Evolutionary conservation across 768 basidiomycete genomes (phyloP), one percentile per base, ranked within the genome.

Genomic region (Xerocomus brunneocitrinus): DNA sequence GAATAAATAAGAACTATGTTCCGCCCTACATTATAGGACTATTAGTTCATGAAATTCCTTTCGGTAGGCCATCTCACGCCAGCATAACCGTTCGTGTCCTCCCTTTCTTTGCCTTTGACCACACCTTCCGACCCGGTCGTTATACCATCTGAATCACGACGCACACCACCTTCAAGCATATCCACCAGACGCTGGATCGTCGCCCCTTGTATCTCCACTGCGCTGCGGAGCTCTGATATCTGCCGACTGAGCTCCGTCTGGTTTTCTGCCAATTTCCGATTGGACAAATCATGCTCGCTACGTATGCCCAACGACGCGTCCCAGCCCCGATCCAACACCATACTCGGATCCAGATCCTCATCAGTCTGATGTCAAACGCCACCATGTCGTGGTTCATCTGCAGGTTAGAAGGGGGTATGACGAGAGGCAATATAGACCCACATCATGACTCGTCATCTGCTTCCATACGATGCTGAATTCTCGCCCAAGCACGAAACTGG

Each of bases 391-490:
- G 2, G 13, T 28, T 28, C 25, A 47, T 10, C 3, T 31, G 1
- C 10, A 28, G 6, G 16, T 54, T 3, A 52, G 35, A 32, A 16
- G 4, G 6, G 35, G 16, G 14, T 6, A 16, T 10, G 42, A 25
- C 13, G 25, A 27, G n/a, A 19, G 3, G 14, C 4, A 19, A 0
- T 24, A 24, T 16, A 30, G 14, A 42, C 75, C n/a, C 40, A 77
- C 80, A 42, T 76, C 71, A 46, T 76, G 68, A 19, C 65, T 71
- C 0, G 76, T 77, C 89, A 94, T 91, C 30, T 77, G 78, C 53
- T 94, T 91, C 88, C 92, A 97, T 1, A 94, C 89, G 12, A 85
- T 73, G 54, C 90, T 91, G 67, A 97, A 97, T 66, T 97, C 92
- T 35, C 92, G 74, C 0, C 93, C 93, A 13, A 97, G 81, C 1